Evolutionary conservation across 495 filamentous ascomycete genomes (phyloP), one percentile per base, ranked within the genome.

Genomic region (Chaetomium fimeti): DNA sequence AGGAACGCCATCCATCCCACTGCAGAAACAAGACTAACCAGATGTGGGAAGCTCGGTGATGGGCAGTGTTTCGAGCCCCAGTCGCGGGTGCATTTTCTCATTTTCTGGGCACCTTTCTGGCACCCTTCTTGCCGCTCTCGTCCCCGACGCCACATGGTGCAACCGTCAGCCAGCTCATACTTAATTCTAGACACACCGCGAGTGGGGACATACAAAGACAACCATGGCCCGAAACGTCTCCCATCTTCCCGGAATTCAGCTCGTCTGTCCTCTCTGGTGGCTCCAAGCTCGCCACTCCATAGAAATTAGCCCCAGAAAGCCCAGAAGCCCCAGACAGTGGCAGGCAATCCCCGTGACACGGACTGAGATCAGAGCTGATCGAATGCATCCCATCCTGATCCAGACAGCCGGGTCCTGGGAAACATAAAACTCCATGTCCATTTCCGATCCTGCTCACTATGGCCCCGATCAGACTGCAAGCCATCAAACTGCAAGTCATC

Each of bases 11-110:
- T 43, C 40, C 40, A 47, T 20, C 48, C 61, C 15, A 45, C 2
- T 22, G 16, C 28, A 24, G 16, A 1, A 7, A 45, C 16, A 9
- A n/a, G 6, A n/a, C 59, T 61, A 53, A 29, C 48, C 36, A 0
- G 15, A 27, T 42, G 15, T 28, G 59, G 59, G 16, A 47, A 62
- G 20, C n/a, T 62, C 51, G 51, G 61, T 63, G 61, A 63, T 63
- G 61, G 48, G 9, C 59, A 29, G 27, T 16, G 15, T 38, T 47
- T 53, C 22, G 55, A 40, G 43, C 28, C 47, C 28, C 32, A 5
- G 57, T 60, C n/a, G 11, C 58, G 5, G 22, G 3, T 11, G 32
- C 32, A 36, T 36, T 9, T 36, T n/a, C n/a, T n/a, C n/a, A n/a
- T n/a, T n/a, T 11, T 32, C 7, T 36, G 3, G 8, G 32, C 32